These are phyloP conservation scores for Solanum infundibuliforme DNA, from an alignment of 257 asterid species.

Conservation along the genomic window DNA sequence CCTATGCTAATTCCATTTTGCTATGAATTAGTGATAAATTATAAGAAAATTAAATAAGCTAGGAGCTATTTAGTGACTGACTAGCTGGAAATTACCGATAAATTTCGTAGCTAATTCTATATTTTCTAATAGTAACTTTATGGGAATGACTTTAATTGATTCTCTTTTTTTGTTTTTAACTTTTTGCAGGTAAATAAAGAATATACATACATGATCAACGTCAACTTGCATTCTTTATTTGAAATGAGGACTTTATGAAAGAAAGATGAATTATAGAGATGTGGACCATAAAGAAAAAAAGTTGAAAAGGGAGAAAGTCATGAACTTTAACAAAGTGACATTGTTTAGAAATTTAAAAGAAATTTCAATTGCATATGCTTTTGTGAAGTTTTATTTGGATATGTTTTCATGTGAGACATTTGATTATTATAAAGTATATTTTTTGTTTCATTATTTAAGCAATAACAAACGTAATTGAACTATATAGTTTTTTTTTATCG, in stretches of 20 bases:
- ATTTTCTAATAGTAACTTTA: background rate
- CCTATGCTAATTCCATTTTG: background rate
- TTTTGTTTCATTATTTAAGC: background rate
- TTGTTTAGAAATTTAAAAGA: no score
- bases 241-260: background rate
- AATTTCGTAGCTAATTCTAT: no score
- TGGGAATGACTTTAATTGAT: background rate
- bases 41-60: no score
- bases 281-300: background rate
- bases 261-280: background rate
- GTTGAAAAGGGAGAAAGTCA: constrained; percentile 3
- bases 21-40: no score
- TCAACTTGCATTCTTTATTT: constrained; percentile 16
- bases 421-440: background rate
- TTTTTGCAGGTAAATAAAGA: constrained; percentile 66
- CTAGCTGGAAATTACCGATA: no score
- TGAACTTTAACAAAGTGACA: constrained; percentile 6
- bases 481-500: background rate
- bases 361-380: background rate
- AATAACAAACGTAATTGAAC: background rate
- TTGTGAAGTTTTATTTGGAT: background rate
- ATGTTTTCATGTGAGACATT: background rate
- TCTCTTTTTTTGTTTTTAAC: background rate
- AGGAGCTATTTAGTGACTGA: no score
- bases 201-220: constrained; percentile 18